Conservation (phyloP, 371 early-diverging fungal genomes). For the Dinochytrium kinnereticum region DNA sequence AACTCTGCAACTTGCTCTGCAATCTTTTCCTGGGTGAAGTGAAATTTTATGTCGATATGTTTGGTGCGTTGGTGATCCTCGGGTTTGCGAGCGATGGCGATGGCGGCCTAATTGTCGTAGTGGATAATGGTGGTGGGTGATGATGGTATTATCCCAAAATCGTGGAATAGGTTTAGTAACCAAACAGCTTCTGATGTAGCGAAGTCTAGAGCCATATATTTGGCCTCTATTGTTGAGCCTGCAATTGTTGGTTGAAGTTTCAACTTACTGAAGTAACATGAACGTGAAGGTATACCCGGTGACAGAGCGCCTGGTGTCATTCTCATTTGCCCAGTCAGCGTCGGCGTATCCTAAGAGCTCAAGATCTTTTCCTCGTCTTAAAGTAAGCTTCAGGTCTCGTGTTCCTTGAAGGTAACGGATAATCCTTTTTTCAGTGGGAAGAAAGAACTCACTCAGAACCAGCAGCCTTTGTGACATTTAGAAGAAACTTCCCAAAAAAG, state of each 20-base stretch:
- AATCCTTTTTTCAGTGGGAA: not conserved
- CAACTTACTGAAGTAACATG: not conserved
- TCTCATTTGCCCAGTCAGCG: slow-evolving; percentile 34
- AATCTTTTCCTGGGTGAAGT: slow-evolving; percentile 33
- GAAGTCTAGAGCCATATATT: slow-evolving; percentile 10
- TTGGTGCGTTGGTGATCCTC: slow-evolving; percentile 9
- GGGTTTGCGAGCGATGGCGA: slow-evolving; percentile 5
- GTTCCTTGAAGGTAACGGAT: not conserved
- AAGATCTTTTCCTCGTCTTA: not conserved
- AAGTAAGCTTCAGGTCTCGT: not conserved
- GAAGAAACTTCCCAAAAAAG: not conserved
- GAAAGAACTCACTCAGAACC: no score
- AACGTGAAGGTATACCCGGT: slow-evolving; percentile 29
- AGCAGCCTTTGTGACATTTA: no score
- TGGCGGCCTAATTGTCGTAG: slow-evolving; percentile 26
- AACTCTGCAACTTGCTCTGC: no score
- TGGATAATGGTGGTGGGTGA: not conserved
- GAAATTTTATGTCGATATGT: slow-evolving; percentile 31
- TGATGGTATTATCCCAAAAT: not conserved
- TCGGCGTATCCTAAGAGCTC: slow-evolving; percentile 14
- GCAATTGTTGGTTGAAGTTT: slow-evolving; percentile 19
- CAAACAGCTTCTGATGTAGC: slow-evolving; percentile 19
- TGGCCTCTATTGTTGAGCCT: slow-evolving; percentile 16
- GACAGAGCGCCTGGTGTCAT: slow-evolving; percentile 26
- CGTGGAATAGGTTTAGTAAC: slow-evolving; percentile 13